Percentiles rank a stretch among this genome's conserved stretches.
Conservation (phyloP, 768 basidiomycete species). For the Panaeolus papilionaceus region DNA sequence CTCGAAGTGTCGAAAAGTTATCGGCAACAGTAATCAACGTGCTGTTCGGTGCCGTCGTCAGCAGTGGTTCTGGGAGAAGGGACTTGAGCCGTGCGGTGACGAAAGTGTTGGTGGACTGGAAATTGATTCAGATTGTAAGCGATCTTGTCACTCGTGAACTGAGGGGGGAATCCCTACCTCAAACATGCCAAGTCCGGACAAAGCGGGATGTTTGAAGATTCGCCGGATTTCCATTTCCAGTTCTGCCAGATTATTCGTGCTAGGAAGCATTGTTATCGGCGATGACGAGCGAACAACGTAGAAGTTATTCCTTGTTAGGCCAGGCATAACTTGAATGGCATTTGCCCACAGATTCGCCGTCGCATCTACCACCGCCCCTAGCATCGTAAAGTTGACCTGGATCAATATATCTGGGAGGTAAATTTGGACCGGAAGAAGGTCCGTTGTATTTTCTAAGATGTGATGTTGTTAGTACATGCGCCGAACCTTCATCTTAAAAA, state of each 20-base stretch:
- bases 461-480: background rate
- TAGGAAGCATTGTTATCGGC: background rate
- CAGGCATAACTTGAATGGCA: slow-evolving; percentile 18
- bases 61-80: background rate
- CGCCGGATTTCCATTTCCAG: slow-evolving; percentile 1
- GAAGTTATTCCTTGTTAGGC: slow-evolving; percentile 8
- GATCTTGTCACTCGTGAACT: background rate
- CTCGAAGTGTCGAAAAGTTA: background rate
- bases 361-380: background rate
- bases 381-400: slow-evolving; percentile 9
- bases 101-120: background rate
- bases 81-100: background rate
- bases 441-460: background rate
- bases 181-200: slow-evolving; percentile 10
- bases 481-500: background rate
- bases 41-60: background rate
- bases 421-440: background rate
- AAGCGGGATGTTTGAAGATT: slow-evolving; percentile 3
- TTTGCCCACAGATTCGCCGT: background rate
- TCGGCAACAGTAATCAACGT: background rate
- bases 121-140: background rate
- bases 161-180: background rate
- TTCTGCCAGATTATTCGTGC: slow-evolving; percentile 12
- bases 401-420: background rate
- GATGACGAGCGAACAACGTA: slow-evolving; percentile 2